A percentile compares a stretch with the other conserved stretches of the same genome.
phyloP scores from a whole-genome alignment of 768 basidiomycete species.

The Austroboletus festivus region DNA sequence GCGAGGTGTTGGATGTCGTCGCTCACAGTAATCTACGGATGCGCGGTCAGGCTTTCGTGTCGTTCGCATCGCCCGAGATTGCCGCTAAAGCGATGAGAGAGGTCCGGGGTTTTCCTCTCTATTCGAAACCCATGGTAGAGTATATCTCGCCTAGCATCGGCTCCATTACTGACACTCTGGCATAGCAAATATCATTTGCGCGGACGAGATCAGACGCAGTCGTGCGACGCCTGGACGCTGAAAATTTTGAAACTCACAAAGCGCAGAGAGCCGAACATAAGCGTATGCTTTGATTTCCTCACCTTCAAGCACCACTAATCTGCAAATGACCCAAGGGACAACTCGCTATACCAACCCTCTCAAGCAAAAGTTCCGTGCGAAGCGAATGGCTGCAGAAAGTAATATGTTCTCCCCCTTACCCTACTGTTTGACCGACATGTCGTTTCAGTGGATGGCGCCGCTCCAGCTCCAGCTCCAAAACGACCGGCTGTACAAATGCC shows the following conservation, averaged over 20 bases:
- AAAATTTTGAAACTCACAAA: conserved; percentile 74
- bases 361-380: conserved; percentile 79
- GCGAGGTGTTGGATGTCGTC: conserved; percentile 91
- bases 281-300: conserved; percentile 51
- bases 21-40: conserved; percentile 94
- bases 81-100: conserved; percentile 90
- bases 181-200: conserved; percentile 95
- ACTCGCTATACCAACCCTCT: conserved; percentile 89
- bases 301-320: background rate
- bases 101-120: conserved; percentile 90
- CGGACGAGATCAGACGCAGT: conserved; percentile 86
- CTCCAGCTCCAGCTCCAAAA: conserved; percentile 63
- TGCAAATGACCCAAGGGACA: conserved; percentile 44
- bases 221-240: conserved; percentile 69
- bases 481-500: conserved; percentile 94
- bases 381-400: conserved; percentile 82
- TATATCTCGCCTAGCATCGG: background rate
- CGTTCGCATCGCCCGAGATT: conserved; percentile 77
- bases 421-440: conserved; percentile 2
- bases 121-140: conserved; percentile 93
- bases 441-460: conserved; percentile 61
- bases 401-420: conserved; percentile 4
- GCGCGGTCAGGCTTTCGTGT: conserved; percentile 98
- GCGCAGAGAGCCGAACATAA: conserved; percentile 73
- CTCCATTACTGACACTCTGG: background rate